Conservation (phyloP, 441 rosid genomes). For the Raphanus hybrid region DNA sequence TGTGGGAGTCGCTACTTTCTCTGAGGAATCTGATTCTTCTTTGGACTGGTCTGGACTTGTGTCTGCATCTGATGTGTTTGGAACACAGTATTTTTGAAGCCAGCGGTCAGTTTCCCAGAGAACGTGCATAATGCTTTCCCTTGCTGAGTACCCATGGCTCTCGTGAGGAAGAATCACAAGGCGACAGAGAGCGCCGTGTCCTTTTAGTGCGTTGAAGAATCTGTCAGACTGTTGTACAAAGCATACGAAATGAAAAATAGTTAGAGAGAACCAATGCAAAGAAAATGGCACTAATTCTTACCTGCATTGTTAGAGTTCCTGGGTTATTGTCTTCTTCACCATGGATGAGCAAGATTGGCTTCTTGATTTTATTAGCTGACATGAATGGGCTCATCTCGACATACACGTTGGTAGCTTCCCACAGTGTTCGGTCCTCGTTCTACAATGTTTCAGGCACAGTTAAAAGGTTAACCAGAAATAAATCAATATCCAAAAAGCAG, state of each 20-base stretch:
- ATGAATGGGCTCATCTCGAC: conserved; percentile 98
- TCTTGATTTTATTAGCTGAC: conserved; percentile 93
- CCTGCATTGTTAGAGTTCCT: conserved; percentile 99
- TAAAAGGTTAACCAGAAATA: neutral
- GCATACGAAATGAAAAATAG: conserved; percentile 32
- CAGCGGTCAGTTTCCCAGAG: conserved; percentile 98
- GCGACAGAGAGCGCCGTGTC: conserved; percentile 92
- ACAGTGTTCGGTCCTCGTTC: conserved; percentile 97
- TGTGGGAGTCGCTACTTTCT: conserved; percentile 54
- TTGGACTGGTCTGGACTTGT: conserved; percentile 44
- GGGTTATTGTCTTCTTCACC: conserved; percentile 98
- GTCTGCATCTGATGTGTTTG: conserved; percentile 54
- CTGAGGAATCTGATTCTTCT: conserved; percentile 49
- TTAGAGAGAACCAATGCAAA: conserved; percentile 18
- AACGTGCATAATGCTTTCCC: conserved; percentile 97
- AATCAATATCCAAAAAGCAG: conserved; percentile 16
- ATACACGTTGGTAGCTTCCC: conserved; percentile 86
- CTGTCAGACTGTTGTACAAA: conserved; percentile 77
- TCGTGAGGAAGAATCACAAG: conserved; percentile 86
- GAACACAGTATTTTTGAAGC: conserved; percentile 82
- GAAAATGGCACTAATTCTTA: conserved; percentile 11
- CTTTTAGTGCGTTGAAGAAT: conserved; percentile 92
- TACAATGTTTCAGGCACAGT: conserved; percentile 33
- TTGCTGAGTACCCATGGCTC: conserved; percentile 93
- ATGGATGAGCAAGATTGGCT: conserved; percentile 92